A percentile compares a stretch with the other conserved stretches of the same genome.
phyloP scores from a whole-genome alignment of 371 early-diverging fungal genomes.

The Syncephalastrum racemosum region DNA sequence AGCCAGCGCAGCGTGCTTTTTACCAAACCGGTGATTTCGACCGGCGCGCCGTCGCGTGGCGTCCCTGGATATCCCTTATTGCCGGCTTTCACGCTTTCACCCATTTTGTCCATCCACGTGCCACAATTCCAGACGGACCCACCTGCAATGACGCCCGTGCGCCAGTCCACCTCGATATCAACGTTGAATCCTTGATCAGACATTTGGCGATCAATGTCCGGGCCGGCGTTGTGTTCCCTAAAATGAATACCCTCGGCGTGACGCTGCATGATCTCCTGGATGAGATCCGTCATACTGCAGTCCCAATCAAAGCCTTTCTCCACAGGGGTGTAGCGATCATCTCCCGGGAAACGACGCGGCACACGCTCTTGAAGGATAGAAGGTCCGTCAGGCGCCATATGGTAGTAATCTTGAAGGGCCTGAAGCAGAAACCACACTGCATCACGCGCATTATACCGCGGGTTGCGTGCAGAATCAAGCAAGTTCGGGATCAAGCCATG shows the following conservation, averaged over 20 bases:
- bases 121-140: conserved; percentile 96
- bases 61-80: conserved; percentile 91
- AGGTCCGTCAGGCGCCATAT: conserved; percentile 71
- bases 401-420: conserved; percentile 86
- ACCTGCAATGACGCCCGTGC: conserved; percentile 82
- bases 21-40: conserved; percentile 90
- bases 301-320: conserved; percentile 65
- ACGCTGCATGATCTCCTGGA: conserved; percentile 89
- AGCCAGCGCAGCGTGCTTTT: conserved; percentile 88
- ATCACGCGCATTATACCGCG: conserved; percentile 96
- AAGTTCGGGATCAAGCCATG: conserved; percentile 97
- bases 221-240: conserved; percentile 95
- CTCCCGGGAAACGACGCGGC: conserved; percentile 80
- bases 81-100: conserved; percentile 89
- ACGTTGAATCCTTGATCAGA: conserved; percentile 86
- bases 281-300: conserved; percentile 77
- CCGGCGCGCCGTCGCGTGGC: conserved; percentile 90
- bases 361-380: conserved; percentile 73
- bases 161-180: conserved; percentile 66
- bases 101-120: conserved; percentile 99
- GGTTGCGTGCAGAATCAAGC: conserved; percentile 80
- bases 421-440: conserved; percentile 96
- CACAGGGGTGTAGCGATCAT: conserved; percentile 67
- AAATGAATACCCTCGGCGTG: conserved; percentile 94
- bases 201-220: conserved; percentile 89